Evolutionary conservation across 2,329 filamentous ascomycete genomes (phyloP), one percentile per base, ranked within the genome.

Genomic region (Clonostachys rosea): DNA sequence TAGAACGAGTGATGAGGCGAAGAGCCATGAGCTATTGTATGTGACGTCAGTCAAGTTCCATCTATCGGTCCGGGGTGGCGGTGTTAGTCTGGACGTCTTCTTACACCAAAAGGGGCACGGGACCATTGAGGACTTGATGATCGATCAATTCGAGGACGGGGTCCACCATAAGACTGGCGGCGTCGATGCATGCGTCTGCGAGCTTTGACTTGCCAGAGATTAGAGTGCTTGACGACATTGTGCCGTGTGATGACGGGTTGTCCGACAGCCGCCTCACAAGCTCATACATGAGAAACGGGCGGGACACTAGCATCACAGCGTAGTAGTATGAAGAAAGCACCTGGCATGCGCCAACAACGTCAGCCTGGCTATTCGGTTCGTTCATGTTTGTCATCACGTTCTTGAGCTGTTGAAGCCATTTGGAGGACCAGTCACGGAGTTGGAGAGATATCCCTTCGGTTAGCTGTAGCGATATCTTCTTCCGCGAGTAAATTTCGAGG

Each of bases 281-380:
- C 55, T 79, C 76, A 43, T 76, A 78, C 75, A 79, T 78, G 7
- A 80, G 63, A 44, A 80, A 80, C 0, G 76, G 76, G 1, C 76
- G 63, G 0, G 76, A 76, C 0, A 79, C 75, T 4, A 80, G 65
- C 64, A 80, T 79, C n/a, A 79, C 76, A 1, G 75, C 73, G 49
- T 80, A 79, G 56, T 79, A 78, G 47, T 79, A 80, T 2, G 75
- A 73, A 1, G 71, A 67, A 8, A 80, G 56, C 1, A 77, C 69
- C 55, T 78, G 75, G 30, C 74, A 77, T 0, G 75, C 75, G 1
- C 75, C 76, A 8, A 68, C 67, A 1, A 66, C 58, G 46, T 67
- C 62, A 1, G 60, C 58, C 12, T 64, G 50, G 5, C 56, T 53
- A 3, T 52, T 47, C 5, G 57, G 48, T 5, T 56, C 43, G 0